Conservation (phyloP, 805 yeast genomes). For the Scheffersomyces spartinae region DNA sequence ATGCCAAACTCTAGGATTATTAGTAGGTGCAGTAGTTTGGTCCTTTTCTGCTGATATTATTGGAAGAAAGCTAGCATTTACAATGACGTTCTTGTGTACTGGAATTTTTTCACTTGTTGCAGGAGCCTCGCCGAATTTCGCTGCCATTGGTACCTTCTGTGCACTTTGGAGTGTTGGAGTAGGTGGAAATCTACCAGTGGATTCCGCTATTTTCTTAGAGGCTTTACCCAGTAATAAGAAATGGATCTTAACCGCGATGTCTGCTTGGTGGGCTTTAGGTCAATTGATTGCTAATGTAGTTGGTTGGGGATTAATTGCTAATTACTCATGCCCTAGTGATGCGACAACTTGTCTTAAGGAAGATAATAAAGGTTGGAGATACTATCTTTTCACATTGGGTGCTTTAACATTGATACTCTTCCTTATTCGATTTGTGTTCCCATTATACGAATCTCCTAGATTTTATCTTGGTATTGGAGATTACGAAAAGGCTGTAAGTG, state of each 20-base stretch:
- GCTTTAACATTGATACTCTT: slow-evolving; percentile 30
- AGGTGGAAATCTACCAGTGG: slow-evolving; percentile 49
- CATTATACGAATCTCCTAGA: slow-evolving; percentile 45
- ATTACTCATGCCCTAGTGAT: slow-evolving; percentile 32
- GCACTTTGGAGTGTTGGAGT: slow-evolving; percentile 34
- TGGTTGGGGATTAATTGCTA: slow-evolving; percentile 46
- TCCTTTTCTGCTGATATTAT: slow-evolving; percentile 45
- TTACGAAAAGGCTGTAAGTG: slow-evolving; percentile 36
- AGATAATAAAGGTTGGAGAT: slow-evolving; percentile 52
- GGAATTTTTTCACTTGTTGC: slow-evolving; percentile 40
- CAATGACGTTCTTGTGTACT: slow-evolving; percentile 35
- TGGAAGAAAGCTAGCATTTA: slow-evolving; percentile 43
- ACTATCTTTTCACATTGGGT: slow-evolving; percentile 35
- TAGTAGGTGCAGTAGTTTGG: slow-evolving; percentile 44
- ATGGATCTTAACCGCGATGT: slow-evolving; percentile 41
- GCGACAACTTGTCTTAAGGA: slow-evolving; percentile 30
- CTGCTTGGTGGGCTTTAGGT: slow-evolving; percentile 55
- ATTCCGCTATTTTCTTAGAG: slow-evolving; percentile 42
- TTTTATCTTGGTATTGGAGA: slow-evolving; percentile 41
- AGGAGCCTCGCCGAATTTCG: slow-evolving; percentile 40
- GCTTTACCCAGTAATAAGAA: slow-evolving; percentile 40
- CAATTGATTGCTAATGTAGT: slow-evolving; percentile 41
- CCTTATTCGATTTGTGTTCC: slow-evolving; percentile 22
- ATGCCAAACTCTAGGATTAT: slow-evolving; percentile 29
- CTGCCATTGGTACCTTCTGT: slow-evolving; percentile 39